Base-by-base conservation (phyloP, 192 early-diverging fungal species). In the Entomortierella chlamydospora region DNA sequence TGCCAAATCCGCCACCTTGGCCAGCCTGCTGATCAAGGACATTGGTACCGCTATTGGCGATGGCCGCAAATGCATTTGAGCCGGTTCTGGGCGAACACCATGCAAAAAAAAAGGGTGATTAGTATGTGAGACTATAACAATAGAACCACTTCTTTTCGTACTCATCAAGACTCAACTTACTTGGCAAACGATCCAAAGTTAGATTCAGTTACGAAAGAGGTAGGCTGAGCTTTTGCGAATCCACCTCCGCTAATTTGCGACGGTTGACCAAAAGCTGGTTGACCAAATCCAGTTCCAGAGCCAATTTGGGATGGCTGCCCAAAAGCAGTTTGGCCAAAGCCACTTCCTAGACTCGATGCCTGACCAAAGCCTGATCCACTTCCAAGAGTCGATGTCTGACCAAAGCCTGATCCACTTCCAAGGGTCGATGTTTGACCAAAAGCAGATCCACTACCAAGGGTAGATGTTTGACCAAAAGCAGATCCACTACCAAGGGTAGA, bases 111-210 rank as follows among this genome's bases (percentile, higher is more conserved):
- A 4, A 66, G 18, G 54, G 29, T n/a, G n/a, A n/a, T 63, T 33
- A 50, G 28, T 33, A 9, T 2, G 5, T 34, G 20, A 2, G 6
- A 23, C 33, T 25, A 29, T 33, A 53, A 0, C 30, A 64, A 20
- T 41, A 20, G 34, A 37, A 37, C 34, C 34, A 4, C 10, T 54
- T 53, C 3, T 22, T 22, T 39, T 49, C 20, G 18, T 29, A 47
- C 22, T 23, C 3, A 22, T 23, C 34, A 64, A 20, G 5, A 12
- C 34, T 37, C 20, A 39, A 42, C 71, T 52, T 61, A 74, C 72
- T 41, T 57, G 20, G 76, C 76, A 66, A 79, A 79, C 5, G 68
- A 60, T 20, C 76, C 68, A 66, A 79, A 79, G 49, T 79, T 79
- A 20, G 76, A 79, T n/a, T 70, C 61, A 7, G 68, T 56, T 13